phyloP scores from a whole-genome alignment of 768 basidiomycete species.

The Pholiota microspora region DNA sequence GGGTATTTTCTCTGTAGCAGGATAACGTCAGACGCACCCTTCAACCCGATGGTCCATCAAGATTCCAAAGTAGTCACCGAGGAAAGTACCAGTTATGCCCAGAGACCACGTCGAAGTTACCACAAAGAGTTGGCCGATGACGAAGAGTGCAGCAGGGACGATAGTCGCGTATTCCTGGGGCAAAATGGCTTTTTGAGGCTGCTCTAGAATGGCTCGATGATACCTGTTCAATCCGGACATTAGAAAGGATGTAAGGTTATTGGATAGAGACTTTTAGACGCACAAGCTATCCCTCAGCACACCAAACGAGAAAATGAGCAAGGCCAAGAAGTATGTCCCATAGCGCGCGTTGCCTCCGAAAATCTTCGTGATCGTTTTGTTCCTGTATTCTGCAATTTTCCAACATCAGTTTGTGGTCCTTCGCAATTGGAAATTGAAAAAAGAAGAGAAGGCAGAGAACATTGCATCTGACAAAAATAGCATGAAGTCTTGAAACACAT shows the following conservation, averaged over 20 bases:
- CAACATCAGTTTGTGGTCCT: neutral
- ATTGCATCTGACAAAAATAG: slow-evolving; percentile 3
- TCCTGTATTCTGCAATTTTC: slow-evolving; percentile 51
- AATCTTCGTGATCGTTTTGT: slow-evolving; percentile 84
- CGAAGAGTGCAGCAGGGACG: slow-evolving; percentile 60
- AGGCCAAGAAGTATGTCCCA: slow-evolving; percentile 87
- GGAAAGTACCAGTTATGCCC: slow-evolving; percentile 92
- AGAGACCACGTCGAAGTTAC: slow-evolving; percentile 86
- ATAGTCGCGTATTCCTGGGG: slow-evolving; percentile 61
- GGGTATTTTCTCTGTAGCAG: neutral
- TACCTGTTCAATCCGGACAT: slow-evolving; percentile 49
- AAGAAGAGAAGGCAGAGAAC: neutral
- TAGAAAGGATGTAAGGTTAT: neutral
- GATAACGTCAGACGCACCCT: slow-evolving; percentile 37
- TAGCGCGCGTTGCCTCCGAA: slow-evolving; percentile 70
- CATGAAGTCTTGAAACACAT: slow-evolving; percentile 21
- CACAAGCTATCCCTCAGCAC: slow-evolving; percentile 84
- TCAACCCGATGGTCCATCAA: slow-evolving; percentile 89
- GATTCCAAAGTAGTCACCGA: slow-evolving; percentile 84
- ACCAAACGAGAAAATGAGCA: slow-evolving; percentile 83
- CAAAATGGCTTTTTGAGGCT: slow-evolving; percentile 68
- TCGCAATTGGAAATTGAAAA: neutral
- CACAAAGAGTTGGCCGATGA: slow-evolving; percentile 81
- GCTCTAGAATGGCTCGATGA: slow-evolving; percentile 68
- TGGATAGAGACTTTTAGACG: slow-evolving; percentile 27